A percentile compares a stretch with the other conserved stretches of the same genome.
Evolutionary conservation across 192 early-diverging fungal genomes (phyloP).

Genomic region (Lobosporangium transversale): DNA sequence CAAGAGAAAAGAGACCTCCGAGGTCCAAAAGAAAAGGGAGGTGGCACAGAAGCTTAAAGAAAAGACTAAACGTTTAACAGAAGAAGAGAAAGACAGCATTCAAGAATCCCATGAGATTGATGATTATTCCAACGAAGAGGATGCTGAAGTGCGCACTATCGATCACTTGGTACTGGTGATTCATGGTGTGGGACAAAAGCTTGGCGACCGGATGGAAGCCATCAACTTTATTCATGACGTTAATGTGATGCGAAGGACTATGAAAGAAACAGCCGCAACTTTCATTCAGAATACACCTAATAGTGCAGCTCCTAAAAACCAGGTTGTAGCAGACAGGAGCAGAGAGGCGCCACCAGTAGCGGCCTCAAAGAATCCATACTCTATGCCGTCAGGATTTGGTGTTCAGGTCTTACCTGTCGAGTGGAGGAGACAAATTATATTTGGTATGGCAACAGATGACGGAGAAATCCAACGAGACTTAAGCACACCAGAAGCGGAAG

Average conservation of each 20-base stretch:
- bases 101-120: slow-evolving; percentile 61
- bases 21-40: slow-evolving; percentile 36
- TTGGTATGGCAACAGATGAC: slow-evolving; percentile 72
- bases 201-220: slow-evolving; percentile 73
- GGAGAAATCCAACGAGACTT: slow-evolving; percentile 66
- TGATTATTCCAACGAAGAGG: slow-evolving; percentile 60
- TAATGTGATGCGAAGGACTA: slow-evolving; percentile 71
- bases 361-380: slow-evolving; percentile 29
- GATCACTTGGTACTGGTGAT: slow-evolving; percentile 85
- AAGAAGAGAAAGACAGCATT: slow-evolving; percentile 47
- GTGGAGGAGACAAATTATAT: slow-evolving; percentile 83
- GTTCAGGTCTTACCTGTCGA: slow-evolving; percentile 85
- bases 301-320: slow-evolving; percentile 22
- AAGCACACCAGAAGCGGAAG: slow-evolving; percentile 60
- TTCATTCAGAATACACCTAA: slow-evolving; percentile 28
- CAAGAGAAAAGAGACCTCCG: slow-evolving; percentile 45
- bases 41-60: slow-evolving; percentile 34
- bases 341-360: slow-evolving; percentile 14
- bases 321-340: slow-evolving; percentile 10
- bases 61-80: slow-evolving; percentile 44
- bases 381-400: slow-evolving; percentile 50
- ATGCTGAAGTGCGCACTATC: slow-evolving; percentile 73
- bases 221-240: slow-evolving; percentile 79
- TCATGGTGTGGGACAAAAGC: slow-evolving; percentile 90
- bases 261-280: slow-evolving; percentile 63